Conservation (phyloP, 2,329 filamentous ascomycete species). For the Plectosphaerella plurivora region DNA sequence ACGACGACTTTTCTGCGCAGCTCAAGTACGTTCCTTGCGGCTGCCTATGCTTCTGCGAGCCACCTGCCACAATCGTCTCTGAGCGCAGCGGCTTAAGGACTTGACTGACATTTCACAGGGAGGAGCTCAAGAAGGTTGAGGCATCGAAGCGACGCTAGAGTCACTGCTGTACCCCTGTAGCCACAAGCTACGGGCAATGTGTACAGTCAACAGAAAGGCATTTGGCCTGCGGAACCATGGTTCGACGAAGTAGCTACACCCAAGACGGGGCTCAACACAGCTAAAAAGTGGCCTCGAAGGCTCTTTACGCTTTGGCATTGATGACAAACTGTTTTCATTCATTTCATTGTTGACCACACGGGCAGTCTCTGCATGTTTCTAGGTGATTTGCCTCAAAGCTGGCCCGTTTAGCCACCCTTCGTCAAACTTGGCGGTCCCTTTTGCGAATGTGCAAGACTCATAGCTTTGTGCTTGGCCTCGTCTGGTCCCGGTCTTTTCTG, state of each 20-base stretch:
- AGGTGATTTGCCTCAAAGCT: neutral
- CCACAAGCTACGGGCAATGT: neutral
- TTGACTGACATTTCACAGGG: conserved; percentile 42
- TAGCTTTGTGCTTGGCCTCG: too few species aligned
- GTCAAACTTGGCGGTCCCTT: neutral
- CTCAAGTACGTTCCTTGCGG: conserved; percentile 63
- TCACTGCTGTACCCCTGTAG: neutral
- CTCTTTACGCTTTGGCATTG: too few species aligned
- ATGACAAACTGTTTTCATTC: neutral
- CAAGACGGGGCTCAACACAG: too few species aligned
- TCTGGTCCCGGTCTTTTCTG: neutral
- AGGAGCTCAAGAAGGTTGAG: conserved; percentile 94
- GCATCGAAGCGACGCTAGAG: conserved; percentile 58
- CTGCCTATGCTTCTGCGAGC: neutral
- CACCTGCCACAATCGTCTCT: neutral
- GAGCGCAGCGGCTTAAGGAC: conserved; percentile 15
- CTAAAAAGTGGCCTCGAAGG: too few species aligned
- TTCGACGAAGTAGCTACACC: too few species aligned
- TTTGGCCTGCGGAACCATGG: too few species aligned
- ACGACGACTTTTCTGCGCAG: conserved; percentile 92
- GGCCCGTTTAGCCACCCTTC: too few species aligned
- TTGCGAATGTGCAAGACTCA: neutral
- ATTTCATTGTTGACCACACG: neutral
- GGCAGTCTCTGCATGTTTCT: conserved; percentile 1
- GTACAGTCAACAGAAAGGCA: too few species aligned